Percentiles rank a stretch among this genome's conserved stretches.
Evolutionary conservation across 2,329 filamentous ascomycete species (phyloP).

Genomic region (Sphaceloma murrayae): DNA sequence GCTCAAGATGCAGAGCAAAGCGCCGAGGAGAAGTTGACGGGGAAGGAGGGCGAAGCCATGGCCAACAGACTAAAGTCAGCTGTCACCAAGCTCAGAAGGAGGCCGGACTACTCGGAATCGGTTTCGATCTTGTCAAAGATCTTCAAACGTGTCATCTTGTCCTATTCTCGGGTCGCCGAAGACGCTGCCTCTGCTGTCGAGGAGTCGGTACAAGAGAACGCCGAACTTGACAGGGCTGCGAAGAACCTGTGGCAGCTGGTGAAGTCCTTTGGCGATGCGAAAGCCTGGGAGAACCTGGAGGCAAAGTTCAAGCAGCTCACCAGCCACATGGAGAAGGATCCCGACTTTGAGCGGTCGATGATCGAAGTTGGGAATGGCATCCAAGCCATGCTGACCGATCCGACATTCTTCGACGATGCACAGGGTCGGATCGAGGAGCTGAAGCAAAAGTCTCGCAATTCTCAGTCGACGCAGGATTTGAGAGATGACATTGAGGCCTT

Average conservation of each 20-base stretch:
- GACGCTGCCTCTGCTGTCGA: constrained; percentile 57
- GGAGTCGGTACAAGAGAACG: constrained; percentile 63
- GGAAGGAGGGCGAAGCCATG: constrained; percentile 63
- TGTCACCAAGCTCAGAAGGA: constrained; percentile 62
- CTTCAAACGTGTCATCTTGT: constrained; percentile 65
- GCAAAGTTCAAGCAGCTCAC: constrained; percentile 59
- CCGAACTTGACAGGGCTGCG: constrained; percentile 63
- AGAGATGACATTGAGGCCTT: constrained; percentile 64
- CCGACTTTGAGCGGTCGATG: constrained; percentile 71
- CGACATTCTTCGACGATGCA: constrained; percentile 71
- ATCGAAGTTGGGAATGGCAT: constrained; percentile 62
- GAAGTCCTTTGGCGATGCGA: constrained; percentile 64
- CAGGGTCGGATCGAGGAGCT: constrained; percentile 55
- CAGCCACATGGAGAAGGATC: constrained; percentile 64
- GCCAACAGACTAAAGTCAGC: constrained; percentile 66
- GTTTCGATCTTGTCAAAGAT: constrained; percentile 69
- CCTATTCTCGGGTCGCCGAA: constrained; percentile 65
- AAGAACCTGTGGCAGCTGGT: constrained; percentile 73
- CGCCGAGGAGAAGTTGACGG: constrained; percentile 60
- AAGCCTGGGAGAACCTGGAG: constrained; percentile 69
- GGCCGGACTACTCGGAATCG: constrained; percentile 75
- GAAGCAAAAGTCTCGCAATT: constrained; percentile 45
- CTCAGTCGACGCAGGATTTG: constrained; percentile 58
- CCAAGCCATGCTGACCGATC: constrained; percentile 74
- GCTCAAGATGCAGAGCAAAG: constrained; percentile 56